Evolutionary conservation across 257 asterid species (phyloP).

Genomic region (Nicotiana paniculata): DNA sequence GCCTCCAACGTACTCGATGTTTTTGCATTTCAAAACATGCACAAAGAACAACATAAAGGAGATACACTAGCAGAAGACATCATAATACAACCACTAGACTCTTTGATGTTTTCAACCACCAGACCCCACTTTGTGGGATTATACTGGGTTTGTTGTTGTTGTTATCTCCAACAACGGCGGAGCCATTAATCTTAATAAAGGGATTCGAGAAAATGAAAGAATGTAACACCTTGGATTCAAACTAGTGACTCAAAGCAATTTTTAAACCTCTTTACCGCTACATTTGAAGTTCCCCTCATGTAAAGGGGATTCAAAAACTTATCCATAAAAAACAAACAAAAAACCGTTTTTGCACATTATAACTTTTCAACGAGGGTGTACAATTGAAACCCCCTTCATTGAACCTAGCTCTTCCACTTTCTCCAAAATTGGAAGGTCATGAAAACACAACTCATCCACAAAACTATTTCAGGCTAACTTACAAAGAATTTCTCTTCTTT

Average conservation of each 20-base stretch:
- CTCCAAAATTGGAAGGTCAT: not conserved
- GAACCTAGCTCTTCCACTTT: not conserved
- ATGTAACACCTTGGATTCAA: not conserved
- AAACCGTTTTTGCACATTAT: not conserved
- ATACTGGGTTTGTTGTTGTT: too few species aligned
- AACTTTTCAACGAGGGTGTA: not conserved
- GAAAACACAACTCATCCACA: not conserved
- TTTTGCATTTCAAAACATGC: not conserved
- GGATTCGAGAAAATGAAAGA: not conserved
- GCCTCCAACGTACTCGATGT: not conserved
- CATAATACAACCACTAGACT: constrained; percentile 2
- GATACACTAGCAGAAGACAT: not conserved
- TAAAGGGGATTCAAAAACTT: not conserved
- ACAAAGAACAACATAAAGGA: not conserved
- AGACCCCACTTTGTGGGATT: not conserved
- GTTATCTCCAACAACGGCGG: not conserved
- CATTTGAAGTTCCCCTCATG: not conserved
- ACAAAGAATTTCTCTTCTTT: not conserved
- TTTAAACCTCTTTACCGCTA: not conserved
- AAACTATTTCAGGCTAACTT: not conserved
- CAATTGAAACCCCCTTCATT: not conserved
- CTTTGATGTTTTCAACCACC: not conserved
- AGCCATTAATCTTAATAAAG: not conserved
- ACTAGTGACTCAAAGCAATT: not conserved
- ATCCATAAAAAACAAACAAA: too few species aligned